phyloP scores from a whole-genome alignment of 805 yeast genomes.

The Yarrowia sp. region DNA sequence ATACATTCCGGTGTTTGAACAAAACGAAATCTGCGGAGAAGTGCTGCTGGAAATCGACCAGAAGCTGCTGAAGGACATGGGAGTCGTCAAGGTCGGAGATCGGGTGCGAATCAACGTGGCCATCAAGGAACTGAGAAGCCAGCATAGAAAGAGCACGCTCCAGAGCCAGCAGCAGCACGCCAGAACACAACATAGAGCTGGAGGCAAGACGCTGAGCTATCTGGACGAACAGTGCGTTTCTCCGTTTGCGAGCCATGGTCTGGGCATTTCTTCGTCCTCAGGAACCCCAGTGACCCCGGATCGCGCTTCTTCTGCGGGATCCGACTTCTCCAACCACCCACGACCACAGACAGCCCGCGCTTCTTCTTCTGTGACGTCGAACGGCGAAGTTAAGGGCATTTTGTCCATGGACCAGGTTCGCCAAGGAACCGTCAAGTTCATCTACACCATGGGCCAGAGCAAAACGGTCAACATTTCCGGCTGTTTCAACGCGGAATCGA shows the following conservation, averaged over 20 bases:
- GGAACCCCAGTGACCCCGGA: slow-evolving; percentile 16
- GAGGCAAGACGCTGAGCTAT: slow-evolving; percentile 40
- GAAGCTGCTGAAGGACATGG: slow-evolving; percentile 71
- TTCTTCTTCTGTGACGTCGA: not conserved
- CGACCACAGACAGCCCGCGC: slow-evolving; percentile 3
- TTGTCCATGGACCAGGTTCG: slow-evolving; percentile 51
- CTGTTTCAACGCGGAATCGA: slow-evolving; percentile 80
- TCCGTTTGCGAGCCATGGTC: slow-evolving; percentile 40
- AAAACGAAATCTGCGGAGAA: slow-evolving; percentile 64
- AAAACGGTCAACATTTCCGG: slow-evolving; percentile 75
- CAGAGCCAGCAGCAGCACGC: slow-evolving; percentile 6
- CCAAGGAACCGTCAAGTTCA: slow-evolving; percentile 63
- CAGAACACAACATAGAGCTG: slow-evolving; percentile 1
- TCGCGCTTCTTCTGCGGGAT: slow-evolving; percentile 8
- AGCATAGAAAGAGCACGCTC: slow-evolving; percentile 39
- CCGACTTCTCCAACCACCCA: not conserved
- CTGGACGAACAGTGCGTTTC: slow-evolving; percentile 43
- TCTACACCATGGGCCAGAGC: slow-evolving; percentile 74
- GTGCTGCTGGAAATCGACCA: slow-evolving; percentile 67
- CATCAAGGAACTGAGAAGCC: slow-evolving; percentile 55
- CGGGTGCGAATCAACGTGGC: slow-evolving; percentile 71
- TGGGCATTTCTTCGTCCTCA: slow-evolving; percentile 33
- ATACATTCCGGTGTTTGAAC: slow-evolving; percentile 45
- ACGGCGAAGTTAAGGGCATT: slow-evolving; percentile 45
- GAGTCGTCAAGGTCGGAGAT: slow-evolving; percentile 82